Base-by-base conservation (phyloP, 306 rosid species). In the Fragaria nilgerrensis region DNA sequence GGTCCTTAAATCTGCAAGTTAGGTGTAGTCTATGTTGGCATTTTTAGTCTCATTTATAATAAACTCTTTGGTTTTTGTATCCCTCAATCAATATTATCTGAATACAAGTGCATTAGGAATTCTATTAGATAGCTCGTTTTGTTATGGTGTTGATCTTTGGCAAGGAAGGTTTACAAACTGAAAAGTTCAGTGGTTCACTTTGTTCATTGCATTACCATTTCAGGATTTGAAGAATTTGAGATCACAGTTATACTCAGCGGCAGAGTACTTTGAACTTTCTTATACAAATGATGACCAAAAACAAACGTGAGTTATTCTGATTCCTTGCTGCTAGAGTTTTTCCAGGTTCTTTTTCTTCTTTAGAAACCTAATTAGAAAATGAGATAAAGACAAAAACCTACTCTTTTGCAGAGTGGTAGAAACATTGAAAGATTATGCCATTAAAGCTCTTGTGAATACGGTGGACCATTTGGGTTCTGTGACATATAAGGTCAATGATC, bases 391-490 rank as follows among this genome's bases (percentile, higher is more conserved):
- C 3, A 48, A 55, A 15, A 13, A 45, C 53, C 36, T 63, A 9
- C 75, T 39, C 12, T 75, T 75, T 23, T 77, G 86, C 83, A 96
- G 99, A 58, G 97, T 92, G 83, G 92, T 96, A 65, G 99, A 96
- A 73, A 92, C 98, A 19, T 83, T 96, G 90, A 92, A 91, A 84
- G 99, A 96, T 82, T 96, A 96, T 84, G 94, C 99, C 65, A 86
- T 93, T 68, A 96, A 96, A 83, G 99, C 99, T 58, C 89, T 96
- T 50, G 99, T 96, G 74, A 96, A 92, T 88, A 96, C 99, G 4
- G 99, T 96, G 87, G 99, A 96, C 82, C 99, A 96, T 83, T 83
- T 96, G 81, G 99, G 99, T 77, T 92, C 99, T 72, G 98, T 88
- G 82, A 88, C 97, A 62, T 96, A 88, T 76, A 96, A 96, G 87